These are phyloP conservation scores for Kondoa malvinella DNA, from an alignment of 768 basidiomycete genomes.

Conservation along the genomic window DNA sequence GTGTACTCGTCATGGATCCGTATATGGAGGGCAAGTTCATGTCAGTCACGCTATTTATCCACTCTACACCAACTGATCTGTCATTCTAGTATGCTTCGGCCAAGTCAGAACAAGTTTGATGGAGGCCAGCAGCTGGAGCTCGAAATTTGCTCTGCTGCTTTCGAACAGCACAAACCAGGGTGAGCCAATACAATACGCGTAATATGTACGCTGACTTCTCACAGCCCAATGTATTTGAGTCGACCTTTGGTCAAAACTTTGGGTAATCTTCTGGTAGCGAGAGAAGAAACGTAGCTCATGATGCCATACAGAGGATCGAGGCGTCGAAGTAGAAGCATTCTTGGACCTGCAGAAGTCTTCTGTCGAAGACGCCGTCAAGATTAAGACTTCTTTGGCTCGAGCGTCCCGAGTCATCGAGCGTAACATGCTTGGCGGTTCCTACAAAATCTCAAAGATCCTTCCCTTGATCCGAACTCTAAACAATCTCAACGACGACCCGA, in stretches of 20 bases:
- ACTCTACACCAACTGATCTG: background rate
- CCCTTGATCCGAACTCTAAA: constrained; percentile 40
- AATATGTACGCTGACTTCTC: constrained; percentile 38
- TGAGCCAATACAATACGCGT: background rate
- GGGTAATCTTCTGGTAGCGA: background rate
- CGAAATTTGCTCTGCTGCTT: constrained; percentile 47
- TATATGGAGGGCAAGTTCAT: constrained; percentile 33
- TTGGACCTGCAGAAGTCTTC: constrained; percentile 46
- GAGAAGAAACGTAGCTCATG: background rate
- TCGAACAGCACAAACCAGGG: constrained; percentile 30
- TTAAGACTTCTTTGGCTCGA: constrained; percentile 42
- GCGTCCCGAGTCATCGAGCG: constrained; percentile 40
- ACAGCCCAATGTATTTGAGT: constrained; percentile 58
- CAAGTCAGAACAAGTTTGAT: constrained; percentile 40
- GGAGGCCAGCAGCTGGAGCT: constrained; percentile 50
- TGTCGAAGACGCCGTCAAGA: constrained; percentile 43
- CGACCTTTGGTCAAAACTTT: constrained; percentile 36
- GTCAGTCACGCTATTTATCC: background rate
- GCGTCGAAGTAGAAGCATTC: constrained; percentile 46
- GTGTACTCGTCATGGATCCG: constrained; percentile 53
- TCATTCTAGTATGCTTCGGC: background rate
- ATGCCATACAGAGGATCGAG: constrained; percentile 48
- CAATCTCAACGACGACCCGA: constrained; percentile 34
- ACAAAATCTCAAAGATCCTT: constrained; percentile 41
- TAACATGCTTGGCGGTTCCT: constrained; percentile 39